Percentiles rank a stretch among this genome's conserved stretches.
Conservation (phyloP, 2,329 filamentous ascomycete species). For the Fusarium abutilonis region DNA sequence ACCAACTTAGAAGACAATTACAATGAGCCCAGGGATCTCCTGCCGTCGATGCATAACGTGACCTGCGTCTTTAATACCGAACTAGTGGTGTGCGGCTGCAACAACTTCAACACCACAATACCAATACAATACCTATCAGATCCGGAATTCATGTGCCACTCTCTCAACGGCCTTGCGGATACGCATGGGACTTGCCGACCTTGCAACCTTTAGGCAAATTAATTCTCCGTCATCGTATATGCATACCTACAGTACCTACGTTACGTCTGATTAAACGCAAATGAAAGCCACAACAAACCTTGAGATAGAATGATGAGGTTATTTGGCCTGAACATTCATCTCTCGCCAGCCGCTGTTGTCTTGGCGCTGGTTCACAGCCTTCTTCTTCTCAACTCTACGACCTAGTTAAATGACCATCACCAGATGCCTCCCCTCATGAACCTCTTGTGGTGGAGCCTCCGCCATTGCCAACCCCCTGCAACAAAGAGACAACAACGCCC, state of each 20-base stretch:
- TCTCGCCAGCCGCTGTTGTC: conserved; percentile 8
- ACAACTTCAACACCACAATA: conserved; percentile 7
- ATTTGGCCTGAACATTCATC: too few species aligned
- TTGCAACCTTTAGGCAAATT: neutral
- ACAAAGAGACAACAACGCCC: conserved; percentile 9
- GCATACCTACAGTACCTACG: neutral
- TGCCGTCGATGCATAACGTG: conserved; percentile 2
- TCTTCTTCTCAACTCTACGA: neutral
- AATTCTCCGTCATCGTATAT: neutral
- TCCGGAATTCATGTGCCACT: neutral
- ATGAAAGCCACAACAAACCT: neutral
- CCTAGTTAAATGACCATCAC: neutral
- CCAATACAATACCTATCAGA: neutral
- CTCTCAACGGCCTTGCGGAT: neutral
- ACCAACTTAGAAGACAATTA: too few species aligned
- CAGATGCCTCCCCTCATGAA: conserved; percentile 25
- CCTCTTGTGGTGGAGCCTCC: conserved; percentile 15
- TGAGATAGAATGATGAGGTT: neutral
- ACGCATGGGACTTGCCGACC: conserved; percentile 4
- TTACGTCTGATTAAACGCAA: neutral
- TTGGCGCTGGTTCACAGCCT: conserved; percentile 29
- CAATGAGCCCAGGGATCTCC: neutral
- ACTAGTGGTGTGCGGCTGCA: conserved; percentile 1
- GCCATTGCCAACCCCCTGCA: conserved; percentile 12
- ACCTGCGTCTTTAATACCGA: conserved; percentile 2